Evolutionary conservation across 352 stramenopile species (phyloP), one percentile per base, ranked within the genome.

Genomic region (Phytophthora sp.): DNA sequence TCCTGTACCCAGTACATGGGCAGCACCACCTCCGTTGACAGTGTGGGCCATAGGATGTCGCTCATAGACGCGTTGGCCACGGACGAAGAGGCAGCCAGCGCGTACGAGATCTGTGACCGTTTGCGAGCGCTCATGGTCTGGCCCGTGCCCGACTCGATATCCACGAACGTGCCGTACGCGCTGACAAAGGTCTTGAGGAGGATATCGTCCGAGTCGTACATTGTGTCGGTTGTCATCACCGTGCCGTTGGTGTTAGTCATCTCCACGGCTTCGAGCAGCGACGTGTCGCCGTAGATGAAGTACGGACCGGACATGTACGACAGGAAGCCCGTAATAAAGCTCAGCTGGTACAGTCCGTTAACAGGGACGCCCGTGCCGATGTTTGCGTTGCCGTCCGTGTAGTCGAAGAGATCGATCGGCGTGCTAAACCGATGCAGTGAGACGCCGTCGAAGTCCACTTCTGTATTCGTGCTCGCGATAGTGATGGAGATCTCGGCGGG

Each of bases 61-160:
- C 67, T 84, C 84, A 93, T 90, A 18, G 81, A 69, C 5, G 55
- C 38, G 18, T 71, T 72, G 16, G 57, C 5, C n/a, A 75, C 70
- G 20, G 65, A 41, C 23, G 56, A 64, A n/a, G 84, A 91, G 9
- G 67, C 60, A 7, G 71, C 69, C 7, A 91, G 15, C 4, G 82
- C 77, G 52, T 88, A 90, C 45, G 79, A 86, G 36, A 82, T 76
- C 74, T 79, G 64, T 29, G 88, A 71, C 12, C 71, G 63, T 76
- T 93, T 91, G 69, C 55, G 64, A 6, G 82, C 82, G 36, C 69
- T 57, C 80, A 93, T 89, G 45, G 84, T 84, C 77, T 93, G 87
- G 58, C 84, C 82, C 13, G 79, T 87, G n/a, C 71, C 78, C 5
- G 79, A 52, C 46, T 93, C 82, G 2, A 93, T 63, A 57, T 91